Evolutionary conservation across 768 basidiomycete species (phyloP).

Genomic region (Auricularia auricula-judae): DNA sequence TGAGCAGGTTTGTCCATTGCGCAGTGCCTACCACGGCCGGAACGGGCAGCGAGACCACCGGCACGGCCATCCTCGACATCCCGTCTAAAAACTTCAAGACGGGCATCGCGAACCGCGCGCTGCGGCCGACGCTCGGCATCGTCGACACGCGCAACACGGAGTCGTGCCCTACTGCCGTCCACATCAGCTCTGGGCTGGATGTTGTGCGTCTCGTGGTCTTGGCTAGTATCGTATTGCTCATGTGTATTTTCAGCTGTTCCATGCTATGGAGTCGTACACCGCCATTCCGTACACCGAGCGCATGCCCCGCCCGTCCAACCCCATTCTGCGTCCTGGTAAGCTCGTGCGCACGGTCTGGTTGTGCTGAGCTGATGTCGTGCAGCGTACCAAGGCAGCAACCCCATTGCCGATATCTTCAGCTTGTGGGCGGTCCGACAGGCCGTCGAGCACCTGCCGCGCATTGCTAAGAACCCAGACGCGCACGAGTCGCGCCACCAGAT

Average conservation of each 20-base stretch:
- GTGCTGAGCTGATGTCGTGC: not conserved
- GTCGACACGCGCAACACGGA: constrained; percentile 86
- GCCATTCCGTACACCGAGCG: constrained; percentile 93
- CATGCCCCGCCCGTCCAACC: constrained; percentile 80
- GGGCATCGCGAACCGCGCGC: constrained; percentile 83
- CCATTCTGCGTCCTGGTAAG: constrained; percentile 60
- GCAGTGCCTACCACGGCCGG: constrained; percentile 66
- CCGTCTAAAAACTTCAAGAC: constrained; percentile 92
- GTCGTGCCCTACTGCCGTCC: constrained; percentile 81
- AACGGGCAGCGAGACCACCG: constrained; percentile 91
- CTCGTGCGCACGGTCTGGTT: no score
- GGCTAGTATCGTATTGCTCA: not conserved
- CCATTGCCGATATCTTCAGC: constrained; percentile 92
- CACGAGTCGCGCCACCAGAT: constrained; percentile 80
- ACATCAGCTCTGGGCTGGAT: constrained; percentile 91
- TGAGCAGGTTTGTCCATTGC: no score
- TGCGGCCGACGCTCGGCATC: constrained; percentile 83
- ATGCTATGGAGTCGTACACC: constrained; percentile 89
- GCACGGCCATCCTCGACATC: constrained; percentile 88
- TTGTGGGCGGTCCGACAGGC: constrained; percentile 79
- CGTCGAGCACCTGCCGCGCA: constrained; percentile 77
- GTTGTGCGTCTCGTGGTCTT: constrained; percentile 29
- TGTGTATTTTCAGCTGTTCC: constrained; percentile 46
- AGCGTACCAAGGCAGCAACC: constrained; percentile 89
- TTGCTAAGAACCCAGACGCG: constrained; percentile 70